Evolutionary conservation across 1,284 basidiomycete genomes (phyloP).

Genomic region (Rhodotorula sp.): DNA sequence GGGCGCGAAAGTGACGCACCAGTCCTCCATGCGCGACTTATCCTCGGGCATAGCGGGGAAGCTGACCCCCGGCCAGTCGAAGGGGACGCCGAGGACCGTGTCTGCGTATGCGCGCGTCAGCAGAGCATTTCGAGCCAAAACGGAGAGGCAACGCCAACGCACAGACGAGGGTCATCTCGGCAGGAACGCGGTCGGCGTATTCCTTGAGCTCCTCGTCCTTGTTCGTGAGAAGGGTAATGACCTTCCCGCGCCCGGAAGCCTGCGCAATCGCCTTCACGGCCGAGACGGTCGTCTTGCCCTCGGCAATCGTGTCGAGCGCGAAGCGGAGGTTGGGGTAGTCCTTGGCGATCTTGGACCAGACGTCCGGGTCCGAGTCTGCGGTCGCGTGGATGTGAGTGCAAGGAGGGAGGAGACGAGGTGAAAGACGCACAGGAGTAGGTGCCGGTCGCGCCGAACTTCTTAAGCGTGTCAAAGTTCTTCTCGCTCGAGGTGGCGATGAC

Average conservation of each 20-base stretch:
- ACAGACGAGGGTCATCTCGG: constrained; percentile 35
- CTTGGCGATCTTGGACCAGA: constrained; percentile 30
- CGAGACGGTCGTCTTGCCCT: constrained; percentile 37
- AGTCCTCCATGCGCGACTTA: constrained; percentile 30
- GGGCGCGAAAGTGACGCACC: constrained; percentile 5
- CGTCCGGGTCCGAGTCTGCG: constrained; percentile 38
- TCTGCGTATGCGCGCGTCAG: constrained; percentile 13
- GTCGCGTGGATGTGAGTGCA: not conserved
- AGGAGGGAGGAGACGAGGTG: not conserved
- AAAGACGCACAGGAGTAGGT: constrained; percentile 55
- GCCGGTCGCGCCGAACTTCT: constrained; percentile 60
- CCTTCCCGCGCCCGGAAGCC: constrained; percentile 28
- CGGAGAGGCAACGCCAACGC: not conserved
- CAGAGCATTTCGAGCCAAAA: not conserved
- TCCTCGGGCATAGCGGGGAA: constrained; percentile 31
- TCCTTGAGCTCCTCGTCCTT: constrained; percentile 32
- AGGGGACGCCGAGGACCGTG: constrained; percentile 36
- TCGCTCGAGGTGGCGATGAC: constrained; percentile 61
- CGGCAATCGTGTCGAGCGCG: constrained; percentile 43
- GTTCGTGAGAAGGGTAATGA: constrained; percentile 38
- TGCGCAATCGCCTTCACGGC: constrained; percentile 27
- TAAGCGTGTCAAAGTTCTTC: constrained; percentile 56
- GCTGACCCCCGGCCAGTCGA: constrained; percentile 22
- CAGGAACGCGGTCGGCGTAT: constrained; percentile 8
- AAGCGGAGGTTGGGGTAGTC: constrained; percentile 34